phyloP scores from a whole-genome alignment of 148 eudicot genomes.

The Bassia scoparia region DNA sequence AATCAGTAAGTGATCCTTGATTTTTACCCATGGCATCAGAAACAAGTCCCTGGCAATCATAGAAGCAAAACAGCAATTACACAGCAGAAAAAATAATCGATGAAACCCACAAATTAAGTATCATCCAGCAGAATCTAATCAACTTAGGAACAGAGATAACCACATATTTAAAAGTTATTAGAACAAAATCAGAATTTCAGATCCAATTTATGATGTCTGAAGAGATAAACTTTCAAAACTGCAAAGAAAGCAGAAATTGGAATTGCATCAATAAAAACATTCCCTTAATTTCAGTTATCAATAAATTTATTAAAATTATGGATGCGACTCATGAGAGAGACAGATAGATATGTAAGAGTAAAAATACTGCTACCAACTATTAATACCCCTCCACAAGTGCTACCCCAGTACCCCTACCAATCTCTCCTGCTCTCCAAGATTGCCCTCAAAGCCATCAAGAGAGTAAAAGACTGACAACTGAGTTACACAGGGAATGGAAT shows the following conservation, averaged over 20 bases:
- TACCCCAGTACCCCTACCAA: neutral
- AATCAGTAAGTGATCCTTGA: slow-evolving; percentile 26
- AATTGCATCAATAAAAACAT: neutral
- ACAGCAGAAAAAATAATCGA: slow-evolving; percentile 7
- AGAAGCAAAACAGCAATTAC: slow-evolving; percentile 6
- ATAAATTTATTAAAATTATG: too few relatives aligned
- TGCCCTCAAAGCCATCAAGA: neutral
- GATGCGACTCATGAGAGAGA: too few relatives aligned
- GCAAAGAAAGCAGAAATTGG: neutral
- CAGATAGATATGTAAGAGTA: too few relatives aligned
- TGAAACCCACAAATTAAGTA: neutral
- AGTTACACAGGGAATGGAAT: too few relatives aligned
- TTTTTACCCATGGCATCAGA: slow-evolving; percentile 23
- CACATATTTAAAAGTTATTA: neutral
- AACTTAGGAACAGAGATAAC: neutral
- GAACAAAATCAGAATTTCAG: too few relatives aligned
- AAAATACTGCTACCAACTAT: too few relatives aligned
- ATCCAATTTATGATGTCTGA: neutral
- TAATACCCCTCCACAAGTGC: neutral
- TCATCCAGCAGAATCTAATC: neutral
- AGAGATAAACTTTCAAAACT: neutral
- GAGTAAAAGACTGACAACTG: too few relatives aligned
- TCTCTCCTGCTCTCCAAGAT: neutral
- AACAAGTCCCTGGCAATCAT: slow-evolving; percentile 20
- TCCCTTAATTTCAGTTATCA: too few relatives aligned